Conservation (phyloP, 1,284 basidiomycete species). For the Austroboletus rostrupii region DNA sequence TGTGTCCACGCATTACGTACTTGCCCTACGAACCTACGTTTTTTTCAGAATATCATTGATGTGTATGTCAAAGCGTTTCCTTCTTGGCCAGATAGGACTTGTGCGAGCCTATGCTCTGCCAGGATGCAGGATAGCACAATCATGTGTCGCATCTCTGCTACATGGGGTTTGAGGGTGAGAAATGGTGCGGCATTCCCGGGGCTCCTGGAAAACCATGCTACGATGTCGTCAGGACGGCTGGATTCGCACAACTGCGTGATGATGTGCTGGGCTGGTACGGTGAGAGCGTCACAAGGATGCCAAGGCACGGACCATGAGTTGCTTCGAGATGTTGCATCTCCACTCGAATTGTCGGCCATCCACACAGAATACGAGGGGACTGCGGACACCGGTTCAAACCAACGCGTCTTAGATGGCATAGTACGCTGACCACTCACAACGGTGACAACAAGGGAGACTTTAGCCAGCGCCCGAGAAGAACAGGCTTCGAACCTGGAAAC, state of each 20-base stretch:
- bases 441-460: constrained; percentile 7
- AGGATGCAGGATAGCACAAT: constrained; percentile 23
- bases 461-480: constrained; percentile 15
- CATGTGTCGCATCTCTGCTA: constrained; percentile 11
- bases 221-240: neutral
- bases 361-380: constrained; percentile 13
- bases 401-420: neutral
- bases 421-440: constrained; percentile 13
- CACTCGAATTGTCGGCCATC: constrained; percentile 17
- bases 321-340: neutral
- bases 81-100: neutral
- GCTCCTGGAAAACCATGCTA: constrained; percentile 17
- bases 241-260: constrained; percentile 13
- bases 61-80: neutral
- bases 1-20: no score
- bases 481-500: constrained; percentile 11
- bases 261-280: neutral
- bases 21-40: neutral
- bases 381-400: neutral
- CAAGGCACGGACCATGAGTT: constrained; percentile 17
- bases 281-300: neutral
- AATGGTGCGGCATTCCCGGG: neutral
- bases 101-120: constrained; percentile 13
- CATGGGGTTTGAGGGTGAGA: constrained; percentile 16
- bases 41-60: neutral